These are phyloP conservation scores for Geosmithia morbida DNA, from an alignment of 2,329 filamentous ascomycete genomes.

Conservation along the genomic window DNA sequence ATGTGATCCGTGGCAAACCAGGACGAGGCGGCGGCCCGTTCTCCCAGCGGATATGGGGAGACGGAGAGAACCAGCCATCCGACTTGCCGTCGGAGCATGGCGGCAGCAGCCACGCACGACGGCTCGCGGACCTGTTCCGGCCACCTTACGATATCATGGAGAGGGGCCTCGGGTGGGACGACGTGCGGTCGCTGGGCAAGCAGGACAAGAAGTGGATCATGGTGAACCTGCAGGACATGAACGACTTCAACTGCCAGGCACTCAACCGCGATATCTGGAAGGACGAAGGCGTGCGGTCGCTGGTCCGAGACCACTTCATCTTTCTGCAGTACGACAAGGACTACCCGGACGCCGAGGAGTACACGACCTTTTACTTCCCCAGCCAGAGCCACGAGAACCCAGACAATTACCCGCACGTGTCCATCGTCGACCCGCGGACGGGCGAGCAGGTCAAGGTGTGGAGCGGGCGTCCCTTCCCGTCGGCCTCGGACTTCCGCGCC, in stretches of 20 bases:
- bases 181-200: conserved; percentile 73
- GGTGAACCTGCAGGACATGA: conserved; percentile 88
- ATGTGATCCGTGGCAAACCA: background rate
- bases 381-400: conserved; percentile 56
- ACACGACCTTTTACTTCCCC: conserved; percentile 80
- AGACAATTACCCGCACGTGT: conserved; percentile 92
- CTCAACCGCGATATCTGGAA: conserved; percentile 97
- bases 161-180: conserved; percentile 57
- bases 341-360: conserved; percentile 63
- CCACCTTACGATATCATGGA: conserved; percentile 87
- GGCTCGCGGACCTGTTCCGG: conserved; percentile 81
- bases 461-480: conserved; percentile 71
- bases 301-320: conserved; percentile 82
- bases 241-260: conserved; percentile 86
- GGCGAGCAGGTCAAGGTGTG: conserved; percentile 96
- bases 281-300: conserved; percentile 60
- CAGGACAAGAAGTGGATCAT: conserved; percentile 86
- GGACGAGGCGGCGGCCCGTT: conserved; percentile 17
- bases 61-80: conserved; percentile 6
- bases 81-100: background rate
- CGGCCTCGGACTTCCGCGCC: conserved; percentile 68
- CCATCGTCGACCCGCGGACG: conserved; percentile 87
- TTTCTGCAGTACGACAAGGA: conserved; percentile 91
- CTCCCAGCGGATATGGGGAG: conserved; percentile 22
- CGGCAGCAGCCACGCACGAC: conserved; percentile 52